A percentile compares a stretch with the other conserved stretches of the same genome.
Conservation (phyloP, 1,284 basidiomycete genomes). For the Tylopilus orsonianus region DNA sequence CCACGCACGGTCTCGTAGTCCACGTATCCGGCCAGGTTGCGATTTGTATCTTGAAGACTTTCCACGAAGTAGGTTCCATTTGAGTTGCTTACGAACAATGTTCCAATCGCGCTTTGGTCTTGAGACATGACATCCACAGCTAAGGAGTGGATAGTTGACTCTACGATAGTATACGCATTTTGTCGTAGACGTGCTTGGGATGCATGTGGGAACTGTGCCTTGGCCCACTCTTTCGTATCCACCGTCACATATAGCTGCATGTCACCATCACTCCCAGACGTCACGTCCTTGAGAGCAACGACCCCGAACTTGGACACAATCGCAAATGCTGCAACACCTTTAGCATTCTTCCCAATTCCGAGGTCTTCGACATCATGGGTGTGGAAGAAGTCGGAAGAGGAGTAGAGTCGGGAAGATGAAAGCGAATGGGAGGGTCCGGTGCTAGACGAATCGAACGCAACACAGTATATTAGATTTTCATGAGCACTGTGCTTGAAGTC, state of each 20-base stretch:
- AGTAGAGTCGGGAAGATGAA: constrained; percentile 73
- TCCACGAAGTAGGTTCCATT: constrained; percentile 96
- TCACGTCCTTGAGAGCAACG: constrained; percentile 75
- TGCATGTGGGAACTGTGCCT: constrained; percentile 84
- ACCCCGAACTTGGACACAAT: constrained; percentile 90
- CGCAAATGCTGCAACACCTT: constrained; percentile 85
- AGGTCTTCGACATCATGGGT: constrained; percentile 70
- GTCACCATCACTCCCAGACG: constrained; percentile 51
- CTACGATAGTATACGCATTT: constrained; percentile 95
- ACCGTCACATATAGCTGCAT: constrained; percentile 86
- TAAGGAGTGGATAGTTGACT: constrained; percentile 89
- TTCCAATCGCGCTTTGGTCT: constrained; percentile 75
- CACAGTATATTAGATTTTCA: constrained; percentile 79
- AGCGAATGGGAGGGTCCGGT: constrained; percentile 52
- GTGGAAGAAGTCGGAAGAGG: constrained; percentile 81
- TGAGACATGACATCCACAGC: constrained; percentile 90
- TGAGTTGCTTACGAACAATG: constrained; percentile 91
- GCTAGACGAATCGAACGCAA: constrained; percentile 71
- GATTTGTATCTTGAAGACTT: constrained; percentile 86
- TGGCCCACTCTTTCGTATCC: constrained; percentile 80
- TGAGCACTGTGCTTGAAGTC: constrained; percentile 77
- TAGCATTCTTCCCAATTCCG: constrained; percentile 79
- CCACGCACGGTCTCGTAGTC: constrained; percentile 93
- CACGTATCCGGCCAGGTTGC: constrained; percentile 85
- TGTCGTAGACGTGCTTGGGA: constrained; percentile 76